Percentiles rank a stretch among this genome's conserved stretches.
Conservation (phyloP, 495 filamentous ascomycete species). For the Penicillium subrubescens region DNA sequence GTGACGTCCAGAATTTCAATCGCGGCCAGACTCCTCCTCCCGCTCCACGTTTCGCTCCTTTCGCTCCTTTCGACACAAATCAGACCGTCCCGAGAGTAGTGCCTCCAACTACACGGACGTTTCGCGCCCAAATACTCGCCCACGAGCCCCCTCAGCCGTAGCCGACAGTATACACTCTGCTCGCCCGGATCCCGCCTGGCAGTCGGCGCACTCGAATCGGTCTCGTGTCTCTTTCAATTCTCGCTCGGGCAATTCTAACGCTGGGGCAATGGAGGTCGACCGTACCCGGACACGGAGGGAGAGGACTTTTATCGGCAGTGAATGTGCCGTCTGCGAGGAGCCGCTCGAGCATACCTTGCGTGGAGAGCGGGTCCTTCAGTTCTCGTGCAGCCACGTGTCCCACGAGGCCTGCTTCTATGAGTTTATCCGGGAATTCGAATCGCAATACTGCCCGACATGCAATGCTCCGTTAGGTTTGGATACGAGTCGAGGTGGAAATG, state of each 20-base stretch:
- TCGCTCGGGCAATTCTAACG: constrained; percentile 59
- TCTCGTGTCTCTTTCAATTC: constrained; percentile 50
- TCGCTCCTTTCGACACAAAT: constrained; percentile 33
- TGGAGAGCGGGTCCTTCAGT: constrained; percentile 92
- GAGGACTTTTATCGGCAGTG: constrained; percentile 90
- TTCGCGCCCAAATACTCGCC: constrained; percentile 13
- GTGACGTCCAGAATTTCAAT: constrained; percentile 36
- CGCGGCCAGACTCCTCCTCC: constrained; percentile 37
- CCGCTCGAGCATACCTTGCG: constrained; percentile 94
- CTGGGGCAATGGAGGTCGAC: constrained; percentile 77
- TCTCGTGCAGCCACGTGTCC: constrained; percentile 93
- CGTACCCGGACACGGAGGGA: constrained; percentile 81
- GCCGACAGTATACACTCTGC: constrained; percentile 25
- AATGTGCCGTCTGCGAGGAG: constrained; percentile 97
- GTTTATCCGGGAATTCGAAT: constrained; percentile 93
- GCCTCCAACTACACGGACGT: constrained; percentile 32
- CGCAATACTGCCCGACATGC: constrained; percentile 93
- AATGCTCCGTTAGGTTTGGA: constrained; percentile 91
- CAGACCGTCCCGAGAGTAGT: constrained; percentile 36
- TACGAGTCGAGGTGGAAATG: constrained; percentile 92
- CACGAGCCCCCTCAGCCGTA: constrained; percentile 33
- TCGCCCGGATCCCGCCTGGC: constrained; percentile 19
- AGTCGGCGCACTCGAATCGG: constrained; percentile 33
- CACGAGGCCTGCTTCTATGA: constrained; percentile 99
- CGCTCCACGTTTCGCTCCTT: constrained; percentile 41